Evolutionary conservation across 2,329 filamentous ascomycete genomes (phyloP), one percentile per base, ranked within the genome.

Genomic region (Amauroascus niger): DNA sequence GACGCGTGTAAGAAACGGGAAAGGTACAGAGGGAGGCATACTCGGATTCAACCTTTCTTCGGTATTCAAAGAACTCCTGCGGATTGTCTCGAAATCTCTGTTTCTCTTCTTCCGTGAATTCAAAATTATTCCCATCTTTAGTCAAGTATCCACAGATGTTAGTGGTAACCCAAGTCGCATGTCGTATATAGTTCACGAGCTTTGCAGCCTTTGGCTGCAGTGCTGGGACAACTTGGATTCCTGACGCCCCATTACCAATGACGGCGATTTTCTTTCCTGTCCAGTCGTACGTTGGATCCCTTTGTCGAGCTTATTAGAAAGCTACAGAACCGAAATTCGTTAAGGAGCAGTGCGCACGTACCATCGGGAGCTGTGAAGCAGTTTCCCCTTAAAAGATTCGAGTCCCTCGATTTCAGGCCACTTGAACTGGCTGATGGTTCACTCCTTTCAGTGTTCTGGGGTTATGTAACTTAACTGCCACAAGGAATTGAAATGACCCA

Each of bases 371-470:
- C 65, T 71, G 55, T 76, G 74, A 47, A 73, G 56, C 1, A 75
- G 55, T 35, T 68, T 67, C 1, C 73, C 74, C 52, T 72, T 64
- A 58, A 77, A 79, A 1, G 65, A 61, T 26, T 74, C 65, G 5
- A 74, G 65, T 4, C 76, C 76, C 1, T 65, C 62, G 11, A 78
- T 71, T 22, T 69, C 64, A 9, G 74, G 74, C 69, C 70, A 76
- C 48, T 68, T 69, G 71, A 67, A 74, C 16, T 44, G 18, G 32
- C 54, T 55, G 30, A 18, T 39, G 8, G 13, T n/a, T n/a, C n/a
- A n/a, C n/a, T 22, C 30, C 2, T n/a, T 30, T 45, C 24, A 45
- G 41, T 30, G 14, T 3, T 16, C 13, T n/a, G n/a, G n/a, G n/a
- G n/a, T n/a, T n/a, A n/a, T n/a, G n/a, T n/a, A n/a, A n/a, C n/a